Conservation (phyloP, 1,284 basidiomycete genomes). For the Limonomyces culmigenus region DNA sequence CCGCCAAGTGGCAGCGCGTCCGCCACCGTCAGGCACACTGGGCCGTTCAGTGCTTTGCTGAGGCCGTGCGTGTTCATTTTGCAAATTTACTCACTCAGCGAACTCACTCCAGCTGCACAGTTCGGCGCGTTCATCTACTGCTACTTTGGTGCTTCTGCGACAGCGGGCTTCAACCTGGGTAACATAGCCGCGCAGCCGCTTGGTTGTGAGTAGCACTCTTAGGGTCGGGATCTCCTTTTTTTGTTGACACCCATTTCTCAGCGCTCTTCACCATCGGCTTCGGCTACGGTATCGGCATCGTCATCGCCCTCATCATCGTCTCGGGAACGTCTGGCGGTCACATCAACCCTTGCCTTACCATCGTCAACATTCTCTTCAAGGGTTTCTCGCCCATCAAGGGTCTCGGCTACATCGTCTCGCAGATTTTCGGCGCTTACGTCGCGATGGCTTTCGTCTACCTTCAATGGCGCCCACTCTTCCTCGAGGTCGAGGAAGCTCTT, state of each 20-base stretch:
- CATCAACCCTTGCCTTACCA: slow-evolving; percentile 44
- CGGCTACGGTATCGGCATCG: slow-evolving; percentile 44
- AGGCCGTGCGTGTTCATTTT: slow-evolving; percentile 24
- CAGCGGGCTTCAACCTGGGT: slow-evolving; percentile 35
- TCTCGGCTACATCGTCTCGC: slow-evolving; percentile 40
- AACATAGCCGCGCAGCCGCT: slow-evolving; percentile 22
- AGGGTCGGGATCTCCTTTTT: too few species aligned
- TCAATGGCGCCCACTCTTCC: slow-evolving; percentile 39
- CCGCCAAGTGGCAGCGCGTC: slow-evolving; percentile 33
- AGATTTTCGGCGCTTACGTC: slow-evolving; percentile 45
- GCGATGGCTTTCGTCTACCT: slow-evolving; percentile 40
- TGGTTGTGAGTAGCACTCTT: slow-evolving; percentile 1
- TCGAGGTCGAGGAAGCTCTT: slow-evolving; percentile 24
- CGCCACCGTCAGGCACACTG: slow-evolving; percentile 32
- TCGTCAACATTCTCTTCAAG: slow-evolving; percentile 32
- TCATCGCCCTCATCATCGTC: slow-evolving; percentile 38
- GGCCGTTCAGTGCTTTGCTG: slow-evolving; percentile 40
- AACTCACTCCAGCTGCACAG: slow-evolving; percentile 11
- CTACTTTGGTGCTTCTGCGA: slow-evolving; percentile 36
- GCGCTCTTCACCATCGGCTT: slow-evolving; percentile 24
- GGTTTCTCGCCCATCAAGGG: slow-evolving; percentile 17
- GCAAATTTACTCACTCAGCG: background rate
- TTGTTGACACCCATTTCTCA: background rate
- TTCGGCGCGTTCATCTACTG: slow-evolving; percentile 27
- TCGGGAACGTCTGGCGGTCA: slow-evolving; percentile 43